Evolutionary conservation across 352 stramenopile species (phyloP).

Genomic region (Phytophthora tentaculata): DNA sequence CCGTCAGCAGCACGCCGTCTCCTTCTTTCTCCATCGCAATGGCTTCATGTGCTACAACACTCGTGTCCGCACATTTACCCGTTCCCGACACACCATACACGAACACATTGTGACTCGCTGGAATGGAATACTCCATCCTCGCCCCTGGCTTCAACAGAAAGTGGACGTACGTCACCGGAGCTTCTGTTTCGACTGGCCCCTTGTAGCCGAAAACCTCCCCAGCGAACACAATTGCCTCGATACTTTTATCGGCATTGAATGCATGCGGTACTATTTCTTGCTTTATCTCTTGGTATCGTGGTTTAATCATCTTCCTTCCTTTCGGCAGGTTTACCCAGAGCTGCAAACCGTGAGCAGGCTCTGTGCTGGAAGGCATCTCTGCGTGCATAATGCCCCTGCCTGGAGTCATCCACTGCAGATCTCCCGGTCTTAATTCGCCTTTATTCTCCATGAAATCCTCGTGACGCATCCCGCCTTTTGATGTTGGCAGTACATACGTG

Average conservation of each 20-base stretch:
- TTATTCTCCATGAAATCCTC: slow-evolving; percentile 77
- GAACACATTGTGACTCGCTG: slow-evolving; percentile 42
- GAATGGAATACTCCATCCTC: slow-evolving; percentile 38
- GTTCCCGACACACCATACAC: slow-evolving; percentile 37
- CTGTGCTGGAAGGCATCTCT: slow-evolving; percentile 39
- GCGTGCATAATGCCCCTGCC: slow-evolving; percentile 54
- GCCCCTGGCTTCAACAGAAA: slow-evolving; percentile 39
- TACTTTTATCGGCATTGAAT: slow-evolving; percentile 37
- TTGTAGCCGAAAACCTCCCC: slow-evolving; percentile 43
- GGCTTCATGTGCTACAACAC: slow-evolving; percentile 38
- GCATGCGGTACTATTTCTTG: slow-evolving; percentile 37
- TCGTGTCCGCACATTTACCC: slow-evolving; percentile 11
- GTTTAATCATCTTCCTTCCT: slow-evolving; percentile 39
- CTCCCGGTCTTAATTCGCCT: slow-evolving; percentile 44
- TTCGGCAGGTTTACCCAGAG: slow-evolving; percentile 53
- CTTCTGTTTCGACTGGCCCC: slow-evolving; percentile 40
- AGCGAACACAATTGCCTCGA: slow-evolving; percentile 51
- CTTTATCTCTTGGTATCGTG: slow-evolving; percentile 49
- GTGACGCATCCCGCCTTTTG: slow-evolving; percentile 84
- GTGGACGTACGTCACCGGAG: slow-evolving; percentile 48
- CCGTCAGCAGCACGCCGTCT: slow-evolving; percentile 48
- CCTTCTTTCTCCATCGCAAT: slow-evolving; percentile 51
- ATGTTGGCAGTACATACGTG: slow-evolving; percentile 81
- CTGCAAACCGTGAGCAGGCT: slow-evolving; percentile 41
- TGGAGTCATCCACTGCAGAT: slow-evolving; percentile 60